Conservation (phyloP, 2,329 filamentous ascomycete genomes). For the Penicillium sp. region DNA sequence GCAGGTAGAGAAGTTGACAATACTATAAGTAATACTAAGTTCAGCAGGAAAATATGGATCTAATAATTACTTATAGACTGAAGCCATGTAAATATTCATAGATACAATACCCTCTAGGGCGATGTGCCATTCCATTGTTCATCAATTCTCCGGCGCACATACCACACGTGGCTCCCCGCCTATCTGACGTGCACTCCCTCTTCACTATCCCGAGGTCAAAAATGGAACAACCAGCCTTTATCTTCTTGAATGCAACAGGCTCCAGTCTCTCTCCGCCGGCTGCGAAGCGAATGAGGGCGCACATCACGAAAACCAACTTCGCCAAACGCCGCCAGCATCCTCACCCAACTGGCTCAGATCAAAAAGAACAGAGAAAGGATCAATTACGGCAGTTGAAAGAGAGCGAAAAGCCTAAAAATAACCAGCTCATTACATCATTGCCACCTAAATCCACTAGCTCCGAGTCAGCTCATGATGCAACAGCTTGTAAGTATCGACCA, state of each 20-base stretch:
- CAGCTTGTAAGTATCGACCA: background rate
- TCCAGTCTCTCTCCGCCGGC: background rate
- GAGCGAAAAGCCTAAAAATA: background rate
- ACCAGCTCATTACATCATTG: background rate
- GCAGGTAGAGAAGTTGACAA: too few relatives aligned
- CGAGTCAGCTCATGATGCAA: background rate
- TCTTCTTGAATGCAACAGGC: background rate
- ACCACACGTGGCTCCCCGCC: conserved; percentile 2
- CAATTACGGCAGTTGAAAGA: background rate
- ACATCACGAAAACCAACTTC: background rate
- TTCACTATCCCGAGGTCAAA: background rate
- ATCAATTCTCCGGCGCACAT: background rate
- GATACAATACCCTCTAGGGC: background rate
- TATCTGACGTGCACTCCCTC: background rate
- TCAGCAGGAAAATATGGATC: background rate
- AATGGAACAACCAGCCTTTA: background rate
- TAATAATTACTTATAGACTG: too few relatives aligned
- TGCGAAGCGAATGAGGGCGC: background rate
- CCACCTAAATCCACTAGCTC: background rate
- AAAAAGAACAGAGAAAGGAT: background rate
- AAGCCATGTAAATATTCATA: too few relatives aligned
- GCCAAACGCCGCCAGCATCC: background rate
- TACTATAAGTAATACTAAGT: too few relatives aligned
- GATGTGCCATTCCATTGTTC: too few relatives aligned
- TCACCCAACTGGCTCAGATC: background rate